Percentiles rank a stretch among this genome's conserved stretches.
Evolutionary conservation across 2,329 filamentous ascomycete species (phyloP).

Genomic region (Sporothrix inflata): DNA sequence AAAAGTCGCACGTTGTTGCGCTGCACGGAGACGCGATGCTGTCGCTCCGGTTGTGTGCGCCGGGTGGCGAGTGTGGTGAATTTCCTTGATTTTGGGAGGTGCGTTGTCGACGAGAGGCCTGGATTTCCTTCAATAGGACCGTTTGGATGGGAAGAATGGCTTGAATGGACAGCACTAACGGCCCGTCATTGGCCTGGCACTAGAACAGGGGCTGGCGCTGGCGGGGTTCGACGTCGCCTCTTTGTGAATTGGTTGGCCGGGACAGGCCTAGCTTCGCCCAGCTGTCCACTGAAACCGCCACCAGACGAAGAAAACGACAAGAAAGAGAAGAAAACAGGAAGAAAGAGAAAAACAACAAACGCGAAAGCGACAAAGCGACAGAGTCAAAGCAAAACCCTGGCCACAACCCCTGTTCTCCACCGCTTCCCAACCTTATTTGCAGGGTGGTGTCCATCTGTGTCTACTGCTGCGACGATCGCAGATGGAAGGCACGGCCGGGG

Average conservation of each 20-base stretch:
- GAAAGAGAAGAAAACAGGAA: neutral
- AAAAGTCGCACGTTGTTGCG: neutral
- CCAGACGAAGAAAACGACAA: neutral
- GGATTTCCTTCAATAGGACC: conserved; percentile 2
- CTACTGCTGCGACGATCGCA: neutral
- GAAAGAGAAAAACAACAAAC: neutral
- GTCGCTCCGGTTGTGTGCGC: neutral
- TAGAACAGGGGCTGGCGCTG: neutral
- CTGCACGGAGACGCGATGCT: conserved; percentile 1
- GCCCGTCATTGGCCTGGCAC: conserved; percentile 14
- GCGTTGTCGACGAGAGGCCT: conserved; percentile 1
- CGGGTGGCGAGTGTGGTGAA: conserved; percentile 2
- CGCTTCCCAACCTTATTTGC: conserved; percentile 7
- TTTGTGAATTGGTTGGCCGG: neutral
- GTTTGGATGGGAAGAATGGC: neutral
- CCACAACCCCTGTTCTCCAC: neutral
- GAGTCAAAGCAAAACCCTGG: neutral
- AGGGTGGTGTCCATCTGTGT: neutral
- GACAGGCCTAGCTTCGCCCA: neutral
- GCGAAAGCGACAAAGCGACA: neutral
- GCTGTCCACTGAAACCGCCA: neutral
- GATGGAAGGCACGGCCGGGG: neutral
- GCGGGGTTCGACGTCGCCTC: neutral
- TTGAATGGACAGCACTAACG: neutral
- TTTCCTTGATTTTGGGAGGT: neutral